These are phyloP conservation scores for Ogataea pini DNA, from an alignment of 805 yeast species.

Conservation along the genomic window DNA sequence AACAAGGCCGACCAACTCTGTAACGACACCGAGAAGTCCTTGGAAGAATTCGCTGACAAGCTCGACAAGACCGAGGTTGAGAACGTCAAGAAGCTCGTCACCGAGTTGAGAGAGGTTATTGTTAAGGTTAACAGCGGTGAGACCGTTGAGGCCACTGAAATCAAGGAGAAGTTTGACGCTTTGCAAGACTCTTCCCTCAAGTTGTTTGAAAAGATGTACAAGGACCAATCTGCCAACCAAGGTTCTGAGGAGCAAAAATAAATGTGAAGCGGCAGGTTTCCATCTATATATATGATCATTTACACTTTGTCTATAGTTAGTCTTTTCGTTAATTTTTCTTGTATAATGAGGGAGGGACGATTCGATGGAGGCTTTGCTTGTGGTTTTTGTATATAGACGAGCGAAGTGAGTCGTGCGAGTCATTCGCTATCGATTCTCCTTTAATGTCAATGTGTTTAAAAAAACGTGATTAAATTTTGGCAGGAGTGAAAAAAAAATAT, in stretches of 20 bases:
- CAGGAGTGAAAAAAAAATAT: too few relatives aligned
- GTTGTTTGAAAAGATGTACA: constrained; percentile 70
- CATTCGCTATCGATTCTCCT: background rate
- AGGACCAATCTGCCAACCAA: constrained; percentile 32
- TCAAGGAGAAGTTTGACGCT: constrained; percentile 74
- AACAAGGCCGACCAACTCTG: constrained; percentile 76
- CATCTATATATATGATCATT: constrained; percentile 6
- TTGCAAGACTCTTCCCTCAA: constrained; percentile 74
- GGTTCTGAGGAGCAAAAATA: constrained; percentile 24
- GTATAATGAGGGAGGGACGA: constrained; percentile 3
- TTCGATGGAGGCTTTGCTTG: constrained; percentile 2
- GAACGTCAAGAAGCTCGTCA: constrained; percentile 53
- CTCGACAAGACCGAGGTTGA: constrained; percentile 51
- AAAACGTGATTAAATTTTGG: background rate
- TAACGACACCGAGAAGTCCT: constrained; percentile 85
- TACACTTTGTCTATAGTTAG: constrained; percentile 16
- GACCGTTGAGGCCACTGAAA: constrained; percentile 50
- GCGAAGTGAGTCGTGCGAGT: too few relatives aligned
- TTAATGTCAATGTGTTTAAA: background rate
- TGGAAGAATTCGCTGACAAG: constrained; percentile 71
- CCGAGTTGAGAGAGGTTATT: constrained; percentile 62
- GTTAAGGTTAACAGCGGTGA: constrained; percentile 59
- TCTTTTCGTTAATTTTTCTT: constrained; percentile 8
- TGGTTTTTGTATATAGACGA: constrained; percentile 9
- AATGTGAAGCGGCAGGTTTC: constrained; percentile 1